These are phyloP conservation scores for Monosporozyma aerobia DNA, from an alignment of 805 yeast genomes.

Conservation along the genomic window DNA sequence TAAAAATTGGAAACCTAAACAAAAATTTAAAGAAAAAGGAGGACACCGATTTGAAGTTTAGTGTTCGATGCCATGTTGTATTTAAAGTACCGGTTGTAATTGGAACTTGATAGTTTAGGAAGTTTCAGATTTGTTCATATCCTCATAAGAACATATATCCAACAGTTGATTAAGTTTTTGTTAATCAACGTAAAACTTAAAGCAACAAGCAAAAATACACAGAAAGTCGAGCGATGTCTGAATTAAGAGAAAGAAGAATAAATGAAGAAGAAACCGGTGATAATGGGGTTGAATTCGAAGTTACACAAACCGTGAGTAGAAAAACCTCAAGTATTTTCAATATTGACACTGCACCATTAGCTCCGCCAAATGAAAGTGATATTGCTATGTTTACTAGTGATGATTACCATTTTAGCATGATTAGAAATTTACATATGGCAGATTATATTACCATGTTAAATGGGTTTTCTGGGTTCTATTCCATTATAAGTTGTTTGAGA, in stretches of 20 bases:
- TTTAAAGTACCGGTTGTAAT: background rate
- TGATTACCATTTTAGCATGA: slow-evolving; percentile 74
- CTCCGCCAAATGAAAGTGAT: slow-evolving; percentile 70
- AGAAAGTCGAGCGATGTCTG: background rate
- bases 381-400: slow-evolving; percentile 75
- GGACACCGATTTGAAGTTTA: background rate
- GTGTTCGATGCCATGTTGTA: background rate
- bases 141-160: too few species aligned
- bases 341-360: slow-evolving; percentile 46
- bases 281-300: slow-evolving; percentile 1
- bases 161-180: background rate
- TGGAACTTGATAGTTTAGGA: too few species aligned
- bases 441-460: slow-evolving; percentile 91
- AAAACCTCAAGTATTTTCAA: slow-evolving; percentile 49
- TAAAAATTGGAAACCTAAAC: background rate
- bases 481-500: slow-evolving; percentile 77
- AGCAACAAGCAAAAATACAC: background rate
- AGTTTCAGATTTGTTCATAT: too few species aligned
- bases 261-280: slow-evolving; percentile 3
- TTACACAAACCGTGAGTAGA: slow-evolving; percentile 23
- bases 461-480: slow-evolving; percentile 89
- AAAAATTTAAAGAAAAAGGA: background rate
- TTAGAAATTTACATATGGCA: slow-evolving; percentile 86
- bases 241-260: slow-evolving; percentile 6
- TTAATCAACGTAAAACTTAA: background rate